Base-by-base conservation (phyloP, 169 alveolate genomes). In the Plasmodium coatneyi region DNA sequence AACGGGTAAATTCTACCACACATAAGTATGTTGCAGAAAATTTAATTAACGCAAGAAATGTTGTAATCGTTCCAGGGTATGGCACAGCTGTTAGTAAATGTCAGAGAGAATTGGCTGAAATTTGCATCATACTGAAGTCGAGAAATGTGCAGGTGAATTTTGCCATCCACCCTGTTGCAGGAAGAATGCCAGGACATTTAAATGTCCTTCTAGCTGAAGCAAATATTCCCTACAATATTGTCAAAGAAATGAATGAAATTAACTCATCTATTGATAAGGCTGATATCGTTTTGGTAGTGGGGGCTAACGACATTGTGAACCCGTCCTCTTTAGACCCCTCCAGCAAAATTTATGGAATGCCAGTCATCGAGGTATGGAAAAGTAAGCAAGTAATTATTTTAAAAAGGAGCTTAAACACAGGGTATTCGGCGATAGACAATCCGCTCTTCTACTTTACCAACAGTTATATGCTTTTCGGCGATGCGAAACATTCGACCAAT, bases 161-260 rank as follows among this genome's bases (percentile, higher is more conserved):
- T 94, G 99, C 98, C 79, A 98, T 98, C 82, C 99, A 98, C 92
- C 99, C 99, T 41, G 99, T 98, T 82, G 99, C 99, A 25, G 99
- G 99, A 60, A 98, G 99, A 95, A 97, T 98, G 99, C 99, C 99
- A 71, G 99, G 99, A 32, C 99, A 98, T 93, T 97, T 98, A 98
- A 98, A 98, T 84, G 99, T 98, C 22, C 95, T 98, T 36, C 95
- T 98, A 78, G 99, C 99, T 1, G 99, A 98, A 94, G 99, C 99
- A 4, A 98, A 98, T 66, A 98, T 98, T 60, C 99, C 99, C 3
- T 98, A 98, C 95, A 97, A 97, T 56, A 96, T 97, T 84, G 99
- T 98, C 25, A 95, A 97, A 92, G 99, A 98, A 93, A 98, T 98
- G 99, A 98, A 98, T 80, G 99, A 98, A 84, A 96, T 98, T 71